These are phyloP conservation scores for Xylariaceae sp. DNA, from an alignment of 2,329 filamentous ascomycete species.

Conservation along the genomic window DNA sequence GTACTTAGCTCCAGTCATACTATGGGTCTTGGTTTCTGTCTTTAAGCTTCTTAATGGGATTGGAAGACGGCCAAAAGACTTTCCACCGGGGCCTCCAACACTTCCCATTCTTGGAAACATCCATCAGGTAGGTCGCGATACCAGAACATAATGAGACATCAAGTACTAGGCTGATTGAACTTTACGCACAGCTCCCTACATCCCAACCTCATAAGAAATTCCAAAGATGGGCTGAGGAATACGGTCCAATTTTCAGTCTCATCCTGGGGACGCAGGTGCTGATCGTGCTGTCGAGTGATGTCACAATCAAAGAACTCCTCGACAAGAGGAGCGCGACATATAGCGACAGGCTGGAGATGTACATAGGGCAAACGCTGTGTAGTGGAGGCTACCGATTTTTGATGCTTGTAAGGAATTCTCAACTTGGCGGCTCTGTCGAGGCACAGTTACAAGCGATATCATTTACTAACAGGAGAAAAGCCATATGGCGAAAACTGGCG, in stretches of 20 bases:
- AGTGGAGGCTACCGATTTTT: slow-evolving; percentile 6
- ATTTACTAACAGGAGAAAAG: neutral
- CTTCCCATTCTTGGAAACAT: slow-evolving; percentile 8
- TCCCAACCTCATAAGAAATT: slow-evolving; percentile 3
- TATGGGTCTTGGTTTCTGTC: no score
- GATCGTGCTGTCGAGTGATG: slow-evolving; percentile 4
- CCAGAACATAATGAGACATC: neutral
- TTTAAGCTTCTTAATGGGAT: no score
- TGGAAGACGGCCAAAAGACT: slow-evolving; percentile 1
- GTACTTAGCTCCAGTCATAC: no score
- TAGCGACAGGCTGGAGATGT: slow-evolving; percentile 1
- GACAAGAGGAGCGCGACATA: slow-evolving; percentile 6
- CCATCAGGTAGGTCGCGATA: slow-evolving; percentile 1
- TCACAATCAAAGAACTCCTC: slow-evolving; percentile 4
- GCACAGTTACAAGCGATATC: no score
- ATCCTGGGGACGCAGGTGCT: slow-evolving; percentile 6
- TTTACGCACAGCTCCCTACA: neutral
- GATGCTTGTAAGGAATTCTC: slow-evolving; percentile 2
- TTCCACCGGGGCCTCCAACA: slow-evolving; percentile 8
- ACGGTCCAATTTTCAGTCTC: slow-evolving; percentile 6
- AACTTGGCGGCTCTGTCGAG: neutral
- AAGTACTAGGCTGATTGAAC: no score
- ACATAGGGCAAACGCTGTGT: slow-evolving; percentile 1
- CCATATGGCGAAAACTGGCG: neutral
- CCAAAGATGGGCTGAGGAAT: slow-evolving; percentile 10